Conservation (phyloP, 1,139 yeast genomes). For the Diutina rugosa region DNA sequence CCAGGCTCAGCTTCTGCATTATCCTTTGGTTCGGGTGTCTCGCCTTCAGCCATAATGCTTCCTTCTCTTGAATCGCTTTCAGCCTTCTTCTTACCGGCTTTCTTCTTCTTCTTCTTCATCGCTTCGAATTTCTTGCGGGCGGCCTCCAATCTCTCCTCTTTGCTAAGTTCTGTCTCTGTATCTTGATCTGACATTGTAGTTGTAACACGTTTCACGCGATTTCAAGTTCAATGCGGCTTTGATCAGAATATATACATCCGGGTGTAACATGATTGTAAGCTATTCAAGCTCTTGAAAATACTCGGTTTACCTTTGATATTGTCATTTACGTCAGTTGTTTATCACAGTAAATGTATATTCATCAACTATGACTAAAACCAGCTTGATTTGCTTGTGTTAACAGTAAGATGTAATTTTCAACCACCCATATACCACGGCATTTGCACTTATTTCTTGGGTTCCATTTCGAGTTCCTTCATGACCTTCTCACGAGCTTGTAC, state of each 20-base stretch:
- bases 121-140: conserved; percentile 55
- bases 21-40: conserved; percentile 4
- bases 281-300: no score
- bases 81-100: not conserved
- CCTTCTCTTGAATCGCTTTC: not conserved
- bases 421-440: no score
- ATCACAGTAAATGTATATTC: no score
- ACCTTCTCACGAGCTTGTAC: conserved; percentile 27
- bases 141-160: conserved; percentile 48
- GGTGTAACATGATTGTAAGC: no score
- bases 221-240: not conserved
- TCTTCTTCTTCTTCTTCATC: conserved; percentile 47
- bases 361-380: no score
- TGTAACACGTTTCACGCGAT: not conserved
- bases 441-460: not conserved
- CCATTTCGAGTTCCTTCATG: conserved; percentile 15
- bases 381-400: no score
- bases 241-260: no score
- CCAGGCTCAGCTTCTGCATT: conserved; percentile 7
- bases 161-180: conserved; percentile 14
- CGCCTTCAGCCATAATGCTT: not conserved
- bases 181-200: not conserved
- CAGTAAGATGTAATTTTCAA: no score
- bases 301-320: no score
- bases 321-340: no score